Conservation (phyloP, 169 alveolate genomes). For the Eimeria maxima region DNA sequence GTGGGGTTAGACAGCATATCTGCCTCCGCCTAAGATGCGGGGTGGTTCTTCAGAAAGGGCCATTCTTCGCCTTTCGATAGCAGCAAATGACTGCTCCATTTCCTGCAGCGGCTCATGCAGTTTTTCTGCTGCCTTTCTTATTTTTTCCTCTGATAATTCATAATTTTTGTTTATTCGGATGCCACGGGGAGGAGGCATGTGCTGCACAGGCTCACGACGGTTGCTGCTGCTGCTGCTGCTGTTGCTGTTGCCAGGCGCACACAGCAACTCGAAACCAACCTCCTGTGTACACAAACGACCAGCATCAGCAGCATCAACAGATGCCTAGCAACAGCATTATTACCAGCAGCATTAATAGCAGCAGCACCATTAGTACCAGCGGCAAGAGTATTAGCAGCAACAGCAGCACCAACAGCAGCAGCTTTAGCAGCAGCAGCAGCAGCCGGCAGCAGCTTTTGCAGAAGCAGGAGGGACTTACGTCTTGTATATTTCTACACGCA, state of each 20-base stretch:
- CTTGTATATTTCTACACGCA: conserved; percentile 14
- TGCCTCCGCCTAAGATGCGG: conserved; percentile 36
- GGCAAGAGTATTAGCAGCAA: background rate
- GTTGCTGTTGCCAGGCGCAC: background rate
- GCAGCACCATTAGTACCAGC: background rate
- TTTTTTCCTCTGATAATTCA: background rate
- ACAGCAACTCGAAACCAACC: background rate
- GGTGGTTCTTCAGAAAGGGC: background rate
- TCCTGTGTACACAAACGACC: background rate
- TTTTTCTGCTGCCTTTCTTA: background rate
- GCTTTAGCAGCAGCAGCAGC: background rate
- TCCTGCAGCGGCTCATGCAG: background rate
- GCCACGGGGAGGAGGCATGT: conserved; percentile 34
- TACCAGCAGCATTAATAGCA: background rate
- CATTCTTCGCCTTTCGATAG: background rate
- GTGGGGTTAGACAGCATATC: background rate
- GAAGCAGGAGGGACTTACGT: background rate
- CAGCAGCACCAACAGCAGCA: background rate
- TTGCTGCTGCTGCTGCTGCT: conserved; percentile 5
- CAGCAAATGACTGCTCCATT: background rate
- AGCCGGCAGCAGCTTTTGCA: background rate
- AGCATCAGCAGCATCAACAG: conserved; percentile 20
- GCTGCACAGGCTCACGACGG: background rate
- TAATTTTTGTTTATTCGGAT: conserved; percentile 31
- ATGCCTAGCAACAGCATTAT: background rate